phyloP scores from a whole-genome alignment of 306 rosid genomes.

The Gynostemma pentaphyllum region DNA sequence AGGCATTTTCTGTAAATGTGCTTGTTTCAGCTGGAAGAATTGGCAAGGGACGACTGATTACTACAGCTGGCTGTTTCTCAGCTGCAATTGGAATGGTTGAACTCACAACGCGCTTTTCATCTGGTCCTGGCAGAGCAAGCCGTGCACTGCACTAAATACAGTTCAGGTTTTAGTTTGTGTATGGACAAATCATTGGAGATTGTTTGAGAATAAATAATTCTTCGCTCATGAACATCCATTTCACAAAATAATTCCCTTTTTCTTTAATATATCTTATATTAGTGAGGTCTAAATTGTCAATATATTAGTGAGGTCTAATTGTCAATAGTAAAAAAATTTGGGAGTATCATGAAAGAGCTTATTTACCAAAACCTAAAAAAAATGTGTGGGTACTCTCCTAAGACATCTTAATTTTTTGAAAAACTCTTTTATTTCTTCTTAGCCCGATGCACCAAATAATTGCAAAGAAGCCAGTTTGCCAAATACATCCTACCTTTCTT shows the following conservation, averaged over 20 bases:
- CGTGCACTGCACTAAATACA: constrained; percentile 55
- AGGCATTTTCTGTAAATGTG: constrained; percentile 18
- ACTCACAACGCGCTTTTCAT: constrained; percentile 47
- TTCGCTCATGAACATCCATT: neutral
- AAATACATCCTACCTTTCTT: too few relatives aligned
- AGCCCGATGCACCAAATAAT: too few relatives aligned
- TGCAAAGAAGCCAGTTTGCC: too few relatives aligned
- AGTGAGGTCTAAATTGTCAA: neutral
- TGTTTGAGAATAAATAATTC: neutral
- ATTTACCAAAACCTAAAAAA: too few relatives aligned
- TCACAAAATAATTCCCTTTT: neutral
- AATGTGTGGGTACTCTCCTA: too few relatives aligned
- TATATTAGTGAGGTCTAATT: too few relatives aligned
- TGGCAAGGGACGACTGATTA: constrained; percentile 28
- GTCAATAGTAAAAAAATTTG: too few relatives aligned
- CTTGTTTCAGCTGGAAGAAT: constrained; percentile 38
- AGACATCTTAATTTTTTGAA: too few relatives aligned
- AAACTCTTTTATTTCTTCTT: too few relatives aligned
- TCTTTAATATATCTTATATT: neutral
- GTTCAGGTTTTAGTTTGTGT: constrained; percentile 16
- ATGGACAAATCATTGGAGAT: neutral
- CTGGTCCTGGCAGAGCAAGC: constrained; percentile 89
- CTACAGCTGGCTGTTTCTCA: constrained; percentile 24
- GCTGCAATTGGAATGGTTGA: constrained; percentile 26
- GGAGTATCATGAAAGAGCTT: too few relatives aligned